Base-by-base conservation (phyloP, 306 rosid species). In the Fragaria vesca region DNA sequence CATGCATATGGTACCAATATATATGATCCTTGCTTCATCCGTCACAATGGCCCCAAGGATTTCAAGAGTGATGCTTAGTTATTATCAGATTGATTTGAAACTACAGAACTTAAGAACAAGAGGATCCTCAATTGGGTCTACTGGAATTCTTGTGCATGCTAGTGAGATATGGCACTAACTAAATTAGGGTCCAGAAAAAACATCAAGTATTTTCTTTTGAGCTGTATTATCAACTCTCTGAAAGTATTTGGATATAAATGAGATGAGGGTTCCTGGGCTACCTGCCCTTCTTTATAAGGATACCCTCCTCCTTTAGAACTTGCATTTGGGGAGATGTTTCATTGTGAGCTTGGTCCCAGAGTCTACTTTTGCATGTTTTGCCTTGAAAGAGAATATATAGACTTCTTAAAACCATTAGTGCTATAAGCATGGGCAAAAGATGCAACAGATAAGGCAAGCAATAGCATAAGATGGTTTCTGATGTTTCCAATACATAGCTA, bases 261-360 rank as follows among this genome's bases (percentile, higher is more conserved):
- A 17, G 47, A 75, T 20, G 78, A 62, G 30, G 69, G 34, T 30
- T 24, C 60, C 51, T 30, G 78, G 67, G 78, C 78, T 18, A 5
- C 76, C 68, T 58, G 43, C 57, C 78, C 78, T 66, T 66, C 71
- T 66, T 66, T 66, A 66, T 0, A 36, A 66, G 70, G 70, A 66
- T 66, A 66, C 26, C 13, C 68, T 42, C 45, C 45, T 42, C 47
- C 24, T 36, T 74, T 61, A 10, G 38, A 60, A 30, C 13, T 45
- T 75, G 58, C 60, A 43, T 18, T 30, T 46, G 60, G 71, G 71
- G 57, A 60, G 78, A 46, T 62, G 66, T n/a, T 62, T 75, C 78
- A 28, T 45, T 34, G 47, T 17, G 71, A 66, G 26, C 55, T 58
- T 75, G 78, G 71, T 12, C 61, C 78, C 78, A 30, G 21, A 30